Evolutionary conservation across 2,329 filamentous ascomycete genomes (phyloP).

Genomic region (Zasmidium citrigriseum): DNA sequence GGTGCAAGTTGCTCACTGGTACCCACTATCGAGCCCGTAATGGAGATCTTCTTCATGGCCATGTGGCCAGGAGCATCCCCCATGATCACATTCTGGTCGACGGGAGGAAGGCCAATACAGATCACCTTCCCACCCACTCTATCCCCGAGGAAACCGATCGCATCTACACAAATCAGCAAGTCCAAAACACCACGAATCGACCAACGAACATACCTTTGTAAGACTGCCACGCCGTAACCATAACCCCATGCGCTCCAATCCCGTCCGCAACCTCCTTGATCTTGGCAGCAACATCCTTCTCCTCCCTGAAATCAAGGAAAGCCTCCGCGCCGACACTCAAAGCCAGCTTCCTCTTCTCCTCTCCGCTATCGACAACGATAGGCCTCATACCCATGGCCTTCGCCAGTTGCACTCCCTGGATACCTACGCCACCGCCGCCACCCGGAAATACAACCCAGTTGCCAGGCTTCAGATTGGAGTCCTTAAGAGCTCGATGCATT

Average conservation of each 20-base stretch:
- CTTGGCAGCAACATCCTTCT: constrained; percentile 39
- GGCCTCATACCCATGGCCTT: constrained; percentile 56
- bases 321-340: constrained; percentile 54
- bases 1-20: too few relatives aligned
- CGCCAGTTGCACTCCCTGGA: constrained; percentile 53
- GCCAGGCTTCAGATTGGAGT: constrained; percentile 52
- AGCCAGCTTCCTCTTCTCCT: constrained; percentile 47
- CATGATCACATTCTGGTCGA: constrained; percentile 35
- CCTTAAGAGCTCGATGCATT: constrained; percentile 58
- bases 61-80: constrained; percentile 35
- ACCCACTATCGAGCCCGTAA: constrained; percentile 45
- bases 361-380: constrained; percentile 57
- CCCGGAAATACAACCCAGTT: constrained; percentile 59
- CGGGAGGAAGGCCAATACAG: constrained; percentile 45
- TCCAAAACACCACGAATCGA: not conserved
- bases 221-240: constrained; percentile 38
- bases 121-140: constrained; percentile 53
- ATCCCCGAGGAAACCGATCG: constrained; percentile 46
- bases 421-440: constrained; percentile 58
- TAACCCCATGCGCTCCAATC: constrained; percentile 47
- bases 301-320: constrained; percentile 56
- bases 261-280: constrained; percentile 50
- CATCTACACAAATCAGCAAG: constrained; percentile 25
- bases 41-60: constrained; percentile 33
- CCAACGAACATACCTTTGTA: constrained; percentile 27